These are phyloP conservation scores for Haplosporangium sp. DNA, from an alignment of 371 early-diverging fungal genomes.

Conservation along the genomic window DNA sequence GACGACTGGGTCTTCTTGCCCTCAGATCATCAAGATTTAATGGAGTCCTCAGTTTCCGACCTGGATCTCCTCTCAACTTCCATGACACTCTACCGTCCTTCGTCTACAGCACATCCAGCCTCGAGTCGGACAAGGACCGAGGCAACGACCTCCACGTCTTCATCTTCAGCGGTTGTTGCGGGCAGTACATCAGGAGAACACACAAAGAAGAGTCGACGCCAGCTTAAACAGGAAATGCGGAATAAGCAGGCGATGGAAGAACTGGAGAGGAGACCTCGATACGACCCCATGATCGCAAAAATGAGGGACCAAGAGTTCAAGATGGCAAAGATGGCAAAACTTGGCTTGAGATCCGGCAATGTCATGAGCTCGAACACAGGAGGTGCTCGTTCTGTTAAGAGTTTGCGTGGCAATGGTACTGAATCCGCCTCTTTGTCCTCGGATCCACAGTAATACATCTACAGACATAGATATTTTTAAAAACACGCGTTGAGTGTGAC, in stretches of 20 bases:
- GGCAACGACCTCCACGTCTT: background rate
- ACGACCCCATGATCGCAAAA: conserved; percentile 44
- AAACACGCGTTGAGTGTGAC: background rate
- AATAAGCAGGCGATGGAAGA: conserved; percentile 25
- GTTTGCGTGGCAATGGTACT: background rate
- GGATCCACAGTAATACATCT: background rate
- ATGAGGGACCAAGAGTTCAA: conserved; percentile 39
- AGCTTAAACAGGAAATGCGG: conserved; percentile 41
- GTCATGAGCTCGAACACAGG: conserved; percentile 16
- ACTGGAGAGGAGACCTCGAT: conserved; percentile 32
- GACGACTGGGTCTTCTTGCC: conserved; percentile 53
- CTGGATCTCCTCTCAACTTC: conserved; percentile 44
- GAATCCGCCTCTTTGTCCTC: background rate
- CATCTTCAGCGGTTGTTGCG: background rate
- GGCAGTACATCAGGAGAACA: background rate
- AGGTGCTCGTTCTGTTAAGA: conserved; percentile 13
- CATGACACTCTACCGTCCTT: conserved; percentile 30
- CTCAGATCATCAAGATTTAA: conserved; percentile 36
- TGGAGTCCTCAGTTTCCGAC: conserved; percentile 40
- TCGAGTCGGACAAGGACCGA: conserved; percentile 19
- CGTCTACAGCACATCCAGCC: conserved; percentile 14
- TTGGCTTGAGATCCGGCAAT: conserved; percentile 30
- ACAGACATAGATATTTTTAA: background rate
- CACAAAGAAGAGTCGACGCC: conserved; percentile 36
- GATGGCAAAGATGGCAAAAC: conserved; percentile 28